Conservation (phyloP, 177 flowering plant genomes). For the Tripterygium wilfordii region DNA sequence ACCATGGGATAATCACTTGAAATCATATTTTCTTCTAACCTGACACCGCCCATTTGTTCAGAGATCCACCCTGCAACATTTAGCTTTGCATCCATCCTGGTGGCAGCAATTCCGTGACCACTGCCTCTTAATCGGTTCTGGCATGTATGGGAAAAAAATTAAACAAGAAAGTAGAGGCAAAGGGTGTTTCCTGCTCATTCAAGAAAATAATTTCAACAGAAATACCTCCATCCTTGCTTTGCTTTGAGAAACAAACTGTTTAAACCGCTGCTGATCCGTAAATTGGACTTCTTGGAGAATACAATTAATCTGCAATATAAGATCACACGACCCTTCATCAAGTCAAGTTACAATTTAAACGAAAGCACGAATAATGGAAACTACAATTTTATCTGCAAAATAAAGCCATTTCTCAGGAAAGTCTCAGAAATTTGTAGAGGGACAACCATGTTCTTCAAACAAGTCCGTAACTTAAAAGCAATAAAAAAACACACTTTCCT, state of each 20-base stretch:
- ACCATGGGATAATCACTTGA: slow-evolving; percentile 1
- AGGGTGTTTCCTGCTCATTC: too few species aligned
- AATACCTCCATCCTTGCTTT: slow-evolving; percentile 98
- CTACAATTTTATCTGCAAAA: too few species aligned
- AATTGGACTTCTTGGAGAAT: slow-evolving; percentile 94
- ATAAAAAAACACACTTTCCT: too few species aligned
- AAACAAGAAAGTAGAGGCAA: background rate
- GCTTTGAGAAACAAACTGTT: slow-evolving; percentile 98
- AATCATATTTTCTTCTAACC: slow-evolving; percentile 38
- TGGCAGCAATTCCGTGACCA: slow-evolving; percentile 96
- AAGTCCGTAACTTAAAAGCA: too few species aligned
- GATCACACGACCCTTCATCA: slow-evolving; percentile 1
- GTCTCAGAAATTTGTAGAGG: too few species aligned
- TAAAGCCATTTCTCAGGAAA: too few species aligned
- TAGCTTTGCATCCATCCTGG: slow-evolving; percentile 96
- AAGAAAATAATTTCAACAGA: slow-evolving; percentile 3
- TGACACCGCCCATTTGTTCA: slow-evolving; percentile 95
- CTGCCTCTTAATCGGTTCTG: slow-evolving; percentile 94
- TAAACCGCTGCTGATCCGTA: slow-evolving; percentile 91
- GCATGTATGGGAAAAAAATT: slow-evolving; percentile 7
- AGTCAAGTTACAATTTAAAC: too few species aligned
- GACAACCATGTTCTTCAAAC: too few species aligned
- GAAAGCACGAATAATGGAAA: too few species aligned
- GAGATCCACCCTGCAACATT: slow-evolving; percentile 88
- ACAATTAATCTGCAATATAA: slow-evolving; percentile 51